Conservation (phyloP, 2,329 filamentous ascomycete genomes). For the Clarireedia homoeocarpa region DNA sequence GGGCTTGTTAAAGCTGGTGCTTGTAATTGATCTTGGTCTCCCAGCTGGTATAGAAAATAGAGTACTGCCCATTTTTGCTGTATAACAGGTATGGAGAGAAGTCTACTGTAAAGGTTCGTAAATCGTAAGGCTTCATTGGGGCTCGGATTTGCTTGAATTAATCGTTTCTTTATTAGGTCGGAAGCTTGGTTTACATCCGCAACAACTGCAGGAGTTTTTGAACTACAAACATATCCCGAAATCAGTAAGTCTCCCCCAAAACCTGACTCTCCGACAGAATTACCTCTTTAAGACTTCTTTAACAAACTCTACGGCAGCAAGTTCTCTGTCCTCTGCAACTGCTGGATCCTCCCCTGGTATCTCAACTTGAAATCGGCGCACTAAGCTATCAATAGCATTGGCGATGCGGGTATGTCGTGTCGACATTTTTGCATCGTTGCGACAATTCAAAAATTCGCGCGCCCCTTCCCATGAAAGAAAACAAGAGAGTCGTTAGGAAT, state of each 20-base stretch:
- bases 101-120: constrained; percentile 80
- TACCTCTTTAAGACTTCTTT: constrained; percentile 37
- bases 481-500: neutral
- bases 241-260: constrained; percentile 4
- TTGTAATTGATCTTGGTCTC: constrained; percentile 44
- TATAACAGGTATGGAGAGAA: constrained; percentile 85
- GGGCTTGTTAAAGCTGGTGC: constrained; percentile 25
- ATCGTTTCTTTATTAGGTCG: constrained; percentile 82
- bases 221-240: constrained; percentile 15
- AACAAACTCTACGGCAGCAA: constrained; percentile 48
- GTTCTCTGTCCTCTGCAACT: constrained; percentile 60
- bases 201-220: constrained; percentile 26
- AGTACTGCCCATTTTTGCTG: constrained; percentile 96
- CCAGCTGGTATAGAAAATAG: constrained; percentile 78
- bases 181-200: constrained; percentile 76
- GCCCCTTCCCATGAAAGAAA: neutral
- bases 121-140: constrained; percentile 73
- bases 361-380: constrained; percentile 64
- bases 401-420: constrained; percentile 54
- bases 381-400: constrained; percentile 70
- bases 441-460: constrained; percentile 5
- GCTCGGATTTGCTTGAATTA: constrained; percentile 69
- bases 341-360: constrained; percentile 59
- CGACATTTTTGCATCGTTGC: constrained; percentile 29
- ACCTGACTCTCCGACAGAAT: neutral